Conservation (phyloP, 805 yeast genomes). For the Sugiyamaella valdiviana region DNA sequence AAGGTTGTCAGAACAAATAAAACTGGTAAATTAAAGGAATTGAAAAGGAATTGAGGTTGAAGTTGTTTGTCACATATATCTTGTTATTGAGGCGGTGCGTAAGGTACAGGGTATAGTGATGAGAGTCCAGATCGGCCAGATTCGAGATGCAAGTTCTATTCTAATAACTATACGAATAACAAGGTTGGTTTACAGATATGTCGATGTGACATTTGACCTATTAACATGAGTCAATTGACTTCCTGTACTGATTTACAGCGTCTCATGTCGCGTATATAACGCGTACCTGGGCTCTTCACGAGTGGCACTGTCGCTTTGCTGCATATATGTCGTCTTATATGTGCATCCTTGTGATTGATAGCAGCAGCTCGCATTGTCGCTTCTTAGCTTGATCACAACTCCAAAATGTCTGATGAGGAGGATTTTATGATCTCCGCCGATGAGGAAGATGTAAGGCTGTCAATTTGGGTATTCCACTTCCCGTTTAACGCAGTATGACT, state of each 20-base stretch:
- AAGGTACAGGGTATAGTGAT: no score
- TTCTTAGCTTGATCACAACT: neutral
- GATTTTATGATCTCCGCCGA: conserved; percentile 37
- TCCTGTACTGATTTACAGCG: neutral
- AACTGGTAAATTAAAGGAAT: no score
- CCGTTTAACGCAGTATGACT: conserved; percentile 27
- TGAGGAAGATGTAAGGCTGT: conserved; percentile 29
- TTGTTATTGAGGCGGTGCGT: no score
- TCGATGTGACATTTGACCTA: no score
- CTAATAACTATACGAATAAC: neutral
- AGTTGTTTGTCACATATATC: no score
- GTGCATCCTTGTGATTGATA: neutral
- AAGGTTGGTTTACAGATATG: no score
- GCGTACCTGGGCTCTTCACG: conserved; percentile 1
- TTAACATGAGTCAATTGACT: neutral
- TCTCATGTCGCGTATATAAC: neutral
- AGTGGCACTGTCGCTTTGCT: neutral
- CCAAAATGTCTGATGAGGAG: conserved; percentile 33
- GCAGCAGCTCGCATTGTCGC: no score
- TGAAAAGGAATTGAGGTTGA: no score
- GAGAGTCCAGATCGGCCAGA: neutral
- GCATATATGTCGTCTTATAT: neutral
- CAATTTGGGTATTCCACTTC: neutral
- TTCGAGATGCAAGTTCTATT: neutral
- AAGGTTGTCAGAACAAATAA: no score